Percentiles rank a stretch among this genome's conserved stretches.
These are phyloP conservation scores for Aspergillus uvarum DNA, from an alignment of 2,329 filamentous ascomycete genomes.

Conservation along the genomic window DNA sequence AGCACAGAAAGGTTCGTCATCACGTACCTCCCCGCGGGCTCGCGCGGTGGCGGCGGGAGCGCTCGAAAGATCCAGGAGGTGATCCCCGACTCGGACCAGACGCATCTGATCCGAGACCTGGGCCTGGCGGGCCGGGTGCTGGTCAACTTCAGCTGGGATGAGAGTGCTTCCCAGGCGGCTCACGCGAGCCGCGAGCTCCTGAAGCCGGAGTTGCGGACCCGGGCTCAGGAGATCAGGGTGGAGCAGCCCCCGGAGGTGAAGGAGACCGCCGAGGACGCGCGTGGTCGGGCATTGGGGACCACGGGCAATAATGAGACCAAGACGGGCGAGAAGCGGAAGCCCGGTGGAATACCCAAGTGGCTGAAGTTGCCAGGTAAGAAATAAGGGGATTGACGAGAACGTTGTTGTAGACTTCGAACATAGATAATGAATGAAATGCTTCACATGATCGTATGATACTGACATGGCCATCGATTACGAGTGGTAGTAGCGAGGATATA, in stretches of 20 bases:
- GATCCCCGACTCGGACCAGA: slow-evolving; percentile 47
- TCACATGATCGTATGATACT: not conserved
- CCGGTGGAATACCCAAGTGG: slow-evolving; percentile 63
- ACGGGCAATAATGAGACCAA: slow-evolving; percentile 14
- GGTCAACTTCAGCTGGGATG: slow-evolving; percentile 74
- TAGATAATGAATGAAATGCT: not conserved
- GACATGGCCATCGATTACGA: not conserved
- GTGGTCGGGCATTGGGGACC: slow-evolving; percentile 41
- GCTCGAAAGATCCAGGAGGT: slow-evolving; percentile 25
- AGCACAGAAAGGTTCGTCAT: slow-evolving; percentile 68
- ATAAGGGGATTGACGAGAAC: slow-evolving; percentile 34
- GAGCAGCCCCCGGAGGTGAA: slow-evolving; percentile 48
- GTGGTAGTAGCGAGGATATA: too few species aligned
- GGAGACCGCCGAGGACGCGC: slow-evolving; percentile 48
- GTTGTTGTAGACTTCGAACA: not conserved
- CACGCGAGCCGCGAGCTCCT: slow-evolving; percentile 58
- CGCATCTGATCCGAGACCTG: slow-evolving; percentile 68
- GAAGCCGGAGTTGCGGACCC: slow-evolving; percentile 58
- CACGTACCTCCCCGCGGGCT: slow-evolving; percentile 52
- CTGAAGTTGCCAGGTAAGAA: slow-evolving; percentile 72
- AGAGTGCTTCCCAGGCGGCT: slow-evolving; percentile 57
- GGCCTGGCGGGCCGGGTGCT: slow-evolving; percentile 70
- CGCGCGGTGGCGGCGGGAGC: slow-evolving; percentile 15
- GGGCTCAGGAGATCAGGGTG: slow-evolving; percentile 65
- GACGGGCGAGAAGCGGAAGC: slow-evolving; percentile 36